phyloP scores from a whole-genome alignment of 345 rosid species.

The Boechera stricta region DNA sequence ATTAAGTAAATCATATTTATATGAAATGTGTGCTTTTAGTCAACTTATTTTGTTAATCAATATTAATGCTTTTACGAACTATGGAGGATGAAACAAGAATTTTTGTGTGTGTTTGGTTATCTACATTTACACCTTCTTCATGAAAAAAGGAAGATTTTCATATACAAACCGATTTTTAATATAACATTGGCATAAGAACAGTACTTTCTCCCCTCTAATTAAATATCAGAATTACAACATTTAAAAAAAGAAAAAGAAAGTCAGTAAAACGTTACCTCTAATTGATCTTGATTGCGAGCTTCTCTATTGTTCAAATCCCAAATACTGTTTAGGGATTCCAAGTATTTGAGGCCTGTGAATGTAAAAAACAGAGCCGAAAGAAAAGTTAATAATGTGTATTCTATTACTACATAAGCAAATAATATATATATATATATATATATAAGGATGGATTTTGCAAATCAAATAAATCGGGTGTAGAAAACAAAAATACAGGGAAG shows the following conservation, averaged over 20 bases:
- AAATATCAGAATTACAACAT: conserved; percentile 13
- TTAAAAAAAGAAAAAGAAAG: background rate
- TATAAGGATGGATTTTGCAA: conserved; percentile 2
- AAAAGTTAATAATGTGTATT: conserved; percentile 16
- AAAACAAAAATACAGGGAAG: background rate
- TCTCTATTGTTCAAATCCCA: conserved; percentile 32
- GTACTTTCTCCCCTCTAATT: background rate
- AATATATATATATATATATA: background rate
- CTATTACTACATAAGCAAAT: background rate
- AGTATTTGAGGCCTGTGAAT: conserved; percentile 33
- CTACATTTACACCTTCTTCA: conserved; percentile 17
- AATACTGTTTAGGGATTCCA: conserved; percentile 11
- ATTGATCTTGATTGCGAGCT: conserved; percentile 23
- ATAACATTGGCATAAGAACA: background rate
- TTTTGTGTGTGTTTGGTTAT: conserved; percentile 22
- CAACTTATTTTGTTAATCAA: background rate
- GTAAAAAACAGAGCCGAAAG: conserved; percentile 16
- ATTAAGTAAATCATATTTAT: background rate
- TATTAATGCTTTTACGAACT: conserved; percentile 3
- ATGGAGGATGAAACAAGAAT: conserved; percentile 5
- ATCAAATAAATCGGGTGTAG: background rate
- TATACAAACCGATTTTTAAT: background rate
- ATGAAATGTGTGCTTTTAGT: background rate
- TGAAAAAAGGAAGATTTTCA: background rate
- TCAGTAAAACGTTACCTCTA: conserved; percentile 30